These are phyloP conservation scores for Paramecium caudatum DNA, from an alignment of 73 alveolate species.

Conservation along the genomic window DNA sequence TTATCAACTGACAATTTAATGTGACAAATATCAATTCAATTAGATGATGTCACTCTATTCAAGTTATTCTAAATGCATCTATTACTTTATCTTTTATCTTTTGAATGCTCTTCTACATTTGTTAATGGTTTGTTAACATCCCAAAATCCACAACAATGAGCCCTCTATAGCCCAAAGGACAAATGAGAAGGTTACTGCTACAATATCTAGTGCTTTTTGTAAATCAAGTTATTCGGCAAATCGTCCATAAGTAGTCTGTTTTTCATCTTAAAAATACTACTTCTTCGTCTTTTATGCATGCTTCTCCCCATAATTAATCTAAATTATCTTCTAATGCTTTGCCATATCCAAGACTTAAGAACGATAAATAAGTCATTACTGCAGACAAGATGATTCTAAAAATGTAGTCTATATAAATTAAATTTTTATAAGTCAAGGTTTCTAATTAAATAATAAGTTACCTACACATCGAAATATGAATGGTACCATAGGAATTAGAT, in stretches of 20 bases:
- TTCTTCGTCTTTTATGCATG: conserved; percentile 38
- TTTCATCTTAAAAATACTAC: conserved; percentile 42
- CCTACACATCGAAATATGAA: conserved; percentile 29
- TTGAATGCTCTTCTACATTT: background rate
- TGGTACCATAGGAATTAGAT: conserved; percentile 28
- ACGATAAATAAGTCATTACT: conserved; percentile 21
- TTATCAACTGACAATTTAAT: conserved; percentile 38
- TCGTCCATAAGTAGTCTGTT: conserved; percentile 28
- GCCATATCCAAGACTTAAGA: conserved; percentile 2
- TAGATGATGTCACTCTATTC: too few species aligned
- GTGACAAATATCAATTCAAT: background rate
- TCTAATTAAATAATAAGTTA: background rate
- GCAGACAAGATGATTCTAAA: conserved; percentile 17
- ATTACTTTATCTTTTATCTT: background rate
- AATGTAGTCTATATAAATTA: background rate
- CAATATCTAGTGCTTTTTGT: conserved; percentile 21
- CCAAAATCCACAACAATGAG: background rate
- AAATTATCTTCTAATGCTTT: background rate
- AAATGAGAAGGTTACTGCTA: conserved; percentile 24
- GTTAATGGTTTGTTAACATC: conserved; percentile 1
- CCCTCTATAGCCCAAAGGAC: conserved; percentile 50
- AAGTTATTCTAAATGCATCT: too few species aligned
- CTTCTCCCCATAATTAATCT: background rate
- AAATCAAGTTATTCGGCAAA: background rate
- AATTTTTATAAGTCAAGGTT: background rate